Percentiles rank a stretch among this genome's conserved stretches.
Evolutionary conservation across 345 rosid species (phyloP).

Genomic region (Psidium guajava): DNA sequence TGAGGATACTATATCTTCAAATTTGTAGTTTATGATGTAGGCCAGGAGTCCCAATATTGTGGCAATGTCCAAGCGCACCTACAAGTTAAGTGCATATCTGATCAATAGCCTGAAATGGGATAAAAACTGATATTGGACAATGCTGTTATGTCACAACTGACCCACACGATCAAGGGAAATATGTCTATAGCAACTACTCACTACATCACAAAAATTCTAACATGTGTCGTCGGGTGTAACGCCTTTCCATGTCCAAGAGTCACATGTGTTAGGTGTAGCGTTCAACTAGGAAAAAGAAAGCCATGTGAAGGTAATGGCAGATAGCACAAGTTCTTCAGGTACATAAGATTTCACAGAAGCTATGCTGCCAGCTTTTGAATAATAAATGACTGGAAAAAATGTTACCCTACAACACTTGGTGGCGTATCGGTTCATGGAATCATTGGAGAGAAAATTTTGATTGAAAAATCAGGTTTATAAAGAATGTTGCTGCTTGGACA

Average conservation of each 20-base stretch:
- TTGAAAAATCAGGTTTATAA: background rate
- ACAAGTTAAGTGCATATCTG: conserved; percentile 12
- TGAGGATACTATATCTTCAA: conserved; percentile 72
- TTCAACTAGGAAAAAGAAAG: background rate
- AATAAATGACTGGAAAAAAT: background rate
- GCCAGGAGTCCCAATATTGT: conserved; percentile 85
- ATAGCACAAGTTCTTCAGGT: background rate
- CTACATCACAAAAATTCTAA: background rate
- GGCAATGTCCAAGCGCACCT: conserved; percentile 88
- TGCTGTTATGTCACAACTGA: background rate
- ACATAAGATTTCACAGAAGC: background rate
- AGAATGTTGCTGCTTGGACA: background rate
- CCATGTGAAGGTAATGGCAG: background rate
- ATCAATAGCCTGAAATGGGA: background rate
- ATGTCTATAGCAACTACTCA: background rate
- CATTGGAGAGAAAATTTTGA: background rate
- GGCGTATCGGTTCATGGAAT: background rate
- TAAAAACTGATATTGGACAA: background rate
- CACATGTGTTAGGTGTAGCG: background rate
- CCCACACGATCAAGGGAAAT: background rate
- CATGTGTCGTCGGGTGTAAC: background rate
- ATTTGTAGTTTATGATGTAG: conserved; percentile 83
- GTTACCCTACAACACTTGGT: background rate
- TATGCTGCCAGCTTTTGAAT: background rate
- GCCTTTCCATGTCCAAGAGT: background rate